phyloP scores from a whole-genome alignment of 1,284 basidiomycete species.

The Trichosporon sp. region DNA sequence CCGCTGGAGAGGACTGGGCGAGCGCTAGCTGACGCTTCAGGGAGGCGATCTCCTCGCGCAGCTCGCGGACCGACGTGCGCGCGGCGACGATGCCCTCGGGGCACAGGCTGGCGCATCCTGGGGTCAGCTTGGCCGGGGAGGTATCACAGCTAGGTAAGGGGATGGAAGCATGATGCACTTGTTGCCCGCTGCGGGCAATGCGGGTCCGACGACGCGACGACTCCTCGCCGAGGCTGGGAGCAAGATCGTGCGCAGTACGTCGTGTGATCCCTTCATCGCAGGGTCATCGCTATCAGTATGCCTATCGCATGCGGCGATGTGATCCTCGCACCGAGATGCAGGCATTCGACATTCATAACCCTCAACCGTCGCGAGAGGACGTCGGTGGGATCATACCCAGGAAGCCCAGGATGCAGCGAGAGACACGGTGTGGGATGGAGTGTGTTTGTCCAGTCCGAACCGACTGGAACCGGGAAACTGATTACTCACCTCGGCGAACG shows the following conservation, averaged over 20 bases:
- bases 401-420: too few species aligned
- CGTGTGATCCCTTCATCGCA: too few species aligned
- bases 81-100: slow-evolving; percentile 17
- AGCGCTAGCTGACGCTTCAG: slow-evolving; percentile 8
- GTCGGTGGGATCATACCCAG: background rate
- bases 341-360: background rate
- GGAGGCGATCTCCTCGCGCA: slow-evolving; percentile 11
- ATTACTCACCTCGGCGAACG: slow-evolving; percentile 18
- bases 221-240: background rate
- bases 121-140: background rate
- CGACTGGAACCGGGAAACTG: slow-evolving; percentile 3
- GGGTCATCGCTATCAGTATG: background rate
- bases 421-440: background rate
- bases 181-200: background rate
- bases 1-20: background rate
- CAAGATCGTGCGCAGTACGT: background rate
- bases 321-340: background rate
- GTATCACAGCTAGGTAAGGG: background rate
- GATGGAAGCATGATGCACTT: too few species aligned
- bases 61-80: slow-evolving; percentile 11
- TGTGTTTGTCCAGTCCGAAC: slow-evolving; percentile 9
- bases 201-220: background rate
- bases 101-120: slow-evolving; percentile 6
- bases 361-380: background rate
- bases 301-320: background rate